Base-by-base conservation (phyloP, 768 basidiomycete species). In the Crepidotus variabilis region DNA sequence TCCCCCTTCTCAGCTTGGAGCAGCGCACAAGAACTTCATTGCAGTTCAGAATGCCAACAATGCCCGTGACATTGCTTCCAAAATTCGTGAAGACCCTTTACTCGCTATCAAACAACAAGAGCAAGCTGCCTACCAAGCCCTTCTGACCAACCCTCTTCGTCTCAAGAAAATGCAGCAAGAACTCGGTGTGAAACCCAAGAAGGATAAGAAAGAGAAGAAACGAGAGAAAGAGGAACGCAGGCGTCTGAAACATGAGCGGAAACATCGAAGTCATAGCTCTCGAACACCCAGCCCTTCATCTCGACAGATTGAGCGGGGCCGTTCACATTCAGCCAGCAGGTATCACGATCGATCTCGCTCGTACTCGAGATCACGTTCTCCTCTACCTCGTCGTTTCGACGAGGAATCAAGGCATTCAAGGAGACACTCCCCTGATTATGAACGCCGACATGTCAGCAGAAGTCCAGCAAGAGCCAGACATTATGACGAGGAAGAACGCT, bases 91-190 rank as follows among this genome's bases (percentile, higher is more conserved):
- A 71, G 97, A 99, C 66, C 97, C 97, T 5, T 68, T 98, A 5
- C 79, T 99, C n/a, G 92, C 91, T 13, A 98, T 99, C 76, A 98
- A 98, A 72, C 90, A 94, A 68, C 96, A 98, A 66, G 96, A 99
- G 71, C 94, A 97, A 67, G 88, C 91, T 7, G 90, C 94, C 6
- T 89, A 94, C 62, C 85, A 97, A 61, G 84, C 92, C 1, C 75
- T 97, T 36, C 79, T 92, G 75, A 83, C 88, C 49, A 94, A 95
- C 63, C 93, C 93, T 28, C 81, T 93, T 32, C 90, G 90, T 21
- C 74, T 94, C 47, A 83, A 86, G 55, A 86, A 92, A 68, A 73
- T 94, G 77, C 86, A 91, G 69, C 84, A 89, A 68, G 79, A 85
- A 36, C 86, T 86, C 53, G 92, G 92, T n/a, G 84, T 92, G 50